These are phyloP conservation scores for Rhizomucor miehei DNA, from an alignment of 371 early-diverging fungal species.

Conservation along the genomic window DNA sequence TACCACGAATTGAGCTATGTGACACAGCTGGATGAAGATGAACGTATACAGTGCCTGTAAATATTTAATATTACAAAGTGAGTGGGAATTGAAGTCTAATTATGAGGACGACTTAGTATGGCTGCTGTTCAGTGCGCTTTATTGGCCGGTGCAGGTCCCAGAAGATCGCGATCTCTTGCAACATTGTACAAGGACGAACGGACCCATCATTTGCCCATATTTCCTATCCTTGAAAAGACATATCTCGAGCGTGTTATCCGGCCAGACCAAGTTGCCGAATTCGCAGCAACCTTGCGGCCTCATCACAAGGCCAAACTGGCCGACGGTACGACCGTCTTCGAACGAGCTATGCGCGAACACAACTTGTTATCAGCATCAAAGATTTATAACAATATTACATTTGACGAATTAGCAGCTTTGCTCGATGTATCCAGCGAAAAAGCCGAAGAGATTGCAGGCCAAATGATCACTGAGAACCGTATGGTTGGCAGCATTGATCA, in stretches of 20 bases:
- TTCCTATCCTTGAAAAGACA: constrained; percentile 86
- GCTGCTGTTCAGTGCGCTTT: constrained; percentile 81
- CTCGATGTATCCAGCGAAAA: constrained; percentile 74
- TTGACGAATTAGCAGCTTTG: constrained; percentile 78
- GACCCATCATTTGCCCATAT: constrained; percentile 62
- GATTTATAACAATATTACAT: constrained; percentile 87
- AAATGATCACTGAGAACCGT: constrained; percentile 90
- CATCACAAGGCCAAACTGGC: constrained; percentile 77
- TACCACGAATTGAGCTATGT: constrained; percentile 85
- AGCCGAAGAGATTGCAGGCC: constrained; percentile 82
- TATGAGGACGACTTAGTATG: constrained; percentile 31
- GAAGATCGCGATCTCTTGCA: constrained; percentile 82
- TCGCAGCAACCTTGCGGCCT: constrained; percentile 65
- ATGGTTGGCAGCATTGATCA: constrained; percentile 91
- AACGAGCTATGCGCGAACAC: constrained; percentile 93
- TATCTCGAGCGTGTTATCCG: constrained; percentile 85
- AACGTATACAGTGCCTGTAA: constrained; percentile 67
- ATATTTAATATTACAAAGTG: constrained; percentile 7
- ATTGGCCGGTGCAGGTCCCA: constrained; percentile 90
- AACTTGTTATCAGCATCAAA: constrained; percentile 83
- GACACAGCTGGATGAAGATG: constrained; percentile 57
- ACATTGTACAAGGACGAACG: constrained; percentile 92
- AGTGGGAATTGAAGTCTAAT: neutral
- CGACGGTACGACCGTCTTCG: constrained; percentile 82
- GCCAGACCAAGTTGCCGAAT: constrained; percentile 74